Base-by-base conservation (phyloP, 352 stramenopile genomes). In the Phytophthora agathidicida region DNA sequence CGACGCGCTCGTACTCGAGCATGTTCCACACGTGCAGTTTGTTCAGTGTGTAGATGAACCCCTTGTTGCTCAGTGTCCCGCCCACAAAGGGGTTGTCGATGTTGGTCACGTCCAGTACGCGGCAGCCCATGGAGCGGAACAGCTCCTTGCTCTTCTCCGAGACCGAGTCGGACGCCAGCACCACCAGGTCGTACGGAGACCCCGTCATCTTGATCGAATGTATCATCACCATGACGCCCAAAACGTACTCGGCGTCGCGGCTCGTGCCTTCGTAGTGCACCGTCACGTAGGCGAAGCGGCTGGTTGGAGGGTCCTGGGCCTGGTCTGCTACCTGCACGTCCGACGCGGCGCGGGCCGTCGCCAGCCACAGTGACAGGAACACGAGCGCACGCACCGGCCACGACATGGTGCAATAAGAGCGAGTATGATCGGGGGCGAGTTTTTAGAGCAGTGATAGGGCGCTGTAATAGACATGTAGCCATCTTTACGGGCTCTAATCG, bases 1-100 rank as follows among this genome's bases (percentile, higher is more conserved):
- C 88, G 19, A 97, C 80, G 51, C 88, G 88, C 32, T 97, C 88
- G 65, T 95, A 97, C 66, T 96, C 84, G 47, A 94, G 73, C 67
- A 97, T 74, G 45, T 96, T 95, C 83, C 88, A 96, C 31, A 96
- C 86, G 64, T 93, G 86, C 28, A 96, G 74, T 60, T 96, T 96
- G 73, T 96, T 96, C 51, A 96, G 74, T 50, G 86, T 96, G 79
- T 88, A 95, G 70, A 94, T 93, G 52, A 96, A 96, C 67, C 84
- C 80, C 62, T 93, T 91, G 77, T 96, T 96, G 42, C 55, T 64
- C 3, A 93, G 69, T 33, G 83, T 93, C 20, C 83, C 71, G 19
- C 83, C 78, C 0, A 91, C 48, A 42, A 92, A 96, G 32, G 88
- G 88, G 53, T 96, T 96, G 38, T 92, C 72, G 38, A 96, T 95